Percentiles rank a stretch among this genome's conserved stretches.
These are phyloP conservation scores for Sutorius australiensis DNA, from an alignment of 768 basidiomycete species.

Conservation along the genomic window DNA sequence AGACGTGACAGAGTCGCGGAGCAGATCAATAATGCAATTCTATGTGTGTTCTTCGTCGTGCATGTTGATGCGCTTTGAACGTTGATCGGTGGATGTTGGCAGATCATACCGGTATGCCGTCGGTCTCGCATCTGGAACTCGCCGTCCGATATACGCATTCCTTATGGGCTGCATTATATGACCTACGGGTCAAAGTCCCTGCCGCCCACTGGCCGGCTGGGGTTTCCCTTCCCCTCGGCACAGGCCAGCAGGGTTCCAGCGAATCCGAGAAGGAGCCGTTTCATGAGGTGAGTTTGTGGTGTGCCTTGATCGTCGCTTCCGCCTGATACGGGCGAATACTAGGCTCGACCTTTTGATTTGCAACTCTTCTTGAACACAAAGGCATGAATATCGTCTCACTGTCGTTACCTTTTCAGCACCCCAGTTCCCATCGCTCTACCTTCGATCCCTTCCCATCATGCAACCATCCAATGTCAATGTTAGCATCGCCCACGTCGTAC, in stretches of 20 bases:
- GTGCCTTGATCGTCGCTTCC: neutral
- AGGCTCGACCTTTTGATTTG: conserved; percentile 54
- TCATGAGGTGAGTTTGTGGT: conserved; percentile 33
- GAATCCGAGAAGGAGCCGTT: conserved; percentile 33
- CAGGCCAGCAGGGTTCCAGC: conserved; percentile 16
- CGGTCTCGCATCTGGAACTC: conserved; percentile 62
- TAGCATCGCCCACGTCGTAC: conserved; percentile 17
- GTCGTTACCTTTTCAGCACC: neutral
- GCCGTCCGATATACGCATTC: conserved; percentile 61
- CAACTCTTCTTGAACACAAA: conserved; percentile 48
- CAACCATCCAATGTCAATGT: conserved; percentile 4
- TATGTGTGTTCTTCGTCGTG: conserved; percentile 50
- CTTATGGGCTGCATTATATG: conserved; percentile 56
- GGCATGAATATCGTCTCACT: conserved; percentile 33
- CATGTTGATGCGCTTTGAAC: conserved; percentile 1
- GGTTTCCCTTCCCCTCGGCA: conserved; percentile 41
- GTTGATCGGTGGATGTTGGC: conserved; percentile 2
- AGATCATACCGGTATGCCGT: conserved; percentile 51
- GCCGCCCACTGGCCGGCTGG: conserved; percentile 39
- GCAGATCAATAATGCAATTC: conserved; percentile 82
- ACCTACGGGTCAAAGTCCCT: conserved; percentile 44
- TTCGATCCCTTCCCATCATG: conserved; percentile 8
- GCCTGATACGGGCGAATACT: conserved; percentile 6
- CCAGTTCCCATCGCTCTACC: neutral
- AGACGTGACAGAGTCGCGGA: conserved; percentile 81